These are phyloP conservation scores for Serendipita sp. DNA, from an alignment of 768 basidiomycete genomes.

Conservation along the genomic window DNA sequence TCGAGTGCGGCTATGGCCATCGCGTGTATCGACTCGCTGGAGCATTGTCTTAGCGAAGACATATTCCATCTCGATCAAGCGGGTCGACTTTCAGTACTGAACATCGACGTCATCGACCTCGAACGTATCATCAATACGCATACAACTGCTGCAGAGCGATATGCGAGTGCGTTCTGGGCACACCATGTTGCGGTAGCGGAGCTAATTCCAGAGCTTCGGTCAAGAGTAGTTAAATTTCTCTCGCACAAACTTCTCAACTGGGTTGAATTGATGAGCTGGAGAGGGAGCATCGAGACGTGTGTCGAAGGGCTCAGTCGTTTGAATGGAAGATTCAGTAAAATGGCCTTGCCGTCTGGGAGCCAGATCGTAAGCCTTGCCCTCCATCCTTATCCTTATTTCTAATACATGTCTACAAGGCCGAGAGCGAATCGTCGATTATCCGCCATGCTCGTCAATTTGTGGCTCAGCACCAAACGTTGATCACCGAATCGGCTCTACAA, in stretches of 20 bases:
- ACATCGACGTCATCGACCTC: not conserved
- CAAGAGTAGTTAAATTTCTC: not conserved
- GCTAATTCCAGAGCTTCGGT: not conserved
- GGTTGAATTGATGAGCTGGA: conserved; percentile 2
- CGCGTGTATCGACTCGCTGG: not conserved
- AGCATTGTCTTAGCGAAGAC: not conserved
- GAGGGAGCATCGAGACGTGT: not conserved
- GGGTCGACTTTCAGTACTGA: not conserved
- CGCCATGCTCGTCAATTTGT: not conserved
- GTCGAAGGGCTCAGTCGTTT: not conserved
- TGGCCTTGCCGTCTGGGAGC: not conserved
- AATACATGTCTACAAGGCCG: not conserved
- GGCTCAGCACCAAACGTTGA: not conserved
- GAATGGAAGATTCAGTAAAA: not conserved
- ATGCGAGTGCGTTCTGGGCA: not conserved
- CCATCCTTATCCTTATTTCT: not conserved
- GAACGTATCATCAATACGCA: not conserved
- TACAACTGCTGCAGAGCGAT: not conserved
- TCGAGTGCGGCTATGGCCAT: not conserved
- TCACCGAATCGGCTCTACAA: not conserved
- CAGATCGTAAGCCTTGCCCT: not conserved
- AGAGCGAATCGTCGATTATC: not conserved
- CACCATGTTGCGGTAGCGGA: not conserved
- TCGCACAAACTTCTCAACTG: not conserved
- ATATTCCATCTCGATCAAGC: not conserved